phyloP scores from a whole-genome alignment of 2,329 filamentous ascomycete species.

The Xylariaceae sp. region DNA sequence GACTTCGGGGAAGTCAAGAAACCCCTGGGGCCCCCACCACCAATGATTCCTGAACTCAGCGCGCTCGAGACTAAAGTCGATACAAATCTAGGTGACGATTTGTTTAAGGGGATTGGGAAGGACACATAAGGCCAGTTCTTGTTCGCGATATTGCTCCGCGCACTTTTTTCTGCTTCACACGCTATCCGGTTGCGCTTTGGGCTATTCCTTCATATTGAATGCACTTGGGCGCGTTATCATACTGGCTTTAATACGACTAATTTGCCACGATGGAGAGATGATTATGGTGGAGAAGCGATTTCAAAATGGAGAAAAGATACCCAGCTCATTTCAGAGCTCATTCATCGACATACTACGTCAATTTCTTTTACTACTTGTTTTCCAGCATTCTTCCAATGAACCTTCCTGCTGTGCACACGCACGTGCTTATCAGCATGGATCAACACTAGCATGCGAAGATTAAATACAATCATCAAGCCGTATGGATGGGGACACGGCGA shows the following conservation, averaged over 20 bases:
- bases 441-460: no score
- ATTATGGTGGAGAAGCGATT: constrained; percentile 10
- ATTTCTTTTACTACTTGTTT: constrained; percentile 17
- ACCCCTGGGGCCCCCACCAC: constrained; percentile 48
- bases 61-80: constrained; percentile 47
- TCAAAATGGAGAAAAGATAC: constrained; percentile 28
- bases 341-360: constrained; percentile 27
- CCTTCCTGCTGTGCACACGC: no score
- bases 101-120: constrained; percentile 51
- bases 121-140: constrained; percentile 4
- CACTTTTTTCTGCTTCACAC: constrained; percentile 5
- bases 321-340: constrained; percentile 29
- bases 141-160: constrained; percentile 1
- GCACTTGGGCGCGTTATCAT: constrained; percentile 10
- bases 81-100: constrained; percentile 43
- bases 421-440: no score
- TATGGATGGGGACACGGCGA: no score
- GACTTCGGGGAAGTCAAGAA: constrained; percentile 38
- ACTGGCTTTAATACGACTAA: constrained; percentile 16
- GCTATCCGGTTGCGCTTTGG: constrained; percentile 3
- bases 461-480: no score
- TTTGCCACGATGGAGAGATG: constrained; percentile 12
- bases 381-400: background rate
- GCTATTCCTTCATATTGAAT: constrained; percentile 8
- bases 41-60: constrained; percentile 57